Evolutionary conservation across 2,329 filamentous ascomycete species (phyloP), one percentile per base, ranked within the genome.

Genomic region (Microsporum canis): DNA sequence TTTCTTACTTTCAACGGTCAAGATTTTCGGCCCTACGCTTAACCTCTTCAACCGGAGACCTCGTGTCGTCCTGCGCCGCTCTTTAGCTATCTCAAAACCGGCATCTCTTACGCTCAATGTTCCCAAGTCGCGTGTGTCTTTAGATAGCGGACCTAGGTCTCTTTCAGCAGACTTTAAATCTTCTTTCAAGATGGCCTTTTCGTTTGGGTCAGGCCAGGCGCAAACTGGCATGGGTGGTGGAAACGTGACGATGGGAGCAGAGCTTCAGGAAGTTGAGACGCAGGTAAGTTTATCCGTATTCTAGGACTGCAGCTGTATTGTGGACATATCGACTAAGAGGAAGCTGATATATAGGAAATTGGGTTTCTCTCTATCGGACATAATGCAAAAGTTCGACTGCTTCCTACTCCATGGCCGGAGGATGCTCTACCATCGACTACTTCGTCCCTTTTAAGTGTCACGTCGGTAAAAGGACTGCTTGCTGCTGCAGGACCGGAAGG

Each of bases 401-500:
- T 97, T 47, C 89, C 90, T 14, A 81, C 85, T 23, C 79, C 86
- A 71, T 97, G 92, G 91, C 83, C 88, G 45, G 68, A 74, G 63
- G 79, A 85, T 66, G 78, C 82, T 41, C 79, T 88, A 29, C 92
- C 94, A 36, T 79, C 87, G 1, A 79, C 88, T 3, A 90, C 87
- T 51, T 85, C 90, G 10, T 95, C 89, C 1, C 85, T 99, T 41
- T 80, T 99, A 64, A 88, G 87, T 70, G 82, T 97, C 66, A 91
- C 92, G 60, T 86, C 89, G 36, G 83, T 80, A 63, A 86, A 85
- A 73, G 90, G 90, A 45, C 80, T 99, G 27, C 79, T 96, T 60
- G 92, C 92, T 34, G 94, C 91, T 57, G 94, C 89, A 58, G 88
- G 89, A 14, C 92, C 92, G 41, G 86, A 95, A 68, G 81, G 82